These are phyloP conservation scores for Dalechampia spathulata DNA, from an alignment of 441 rosid species.

Conservation along the genomic window DNA sequence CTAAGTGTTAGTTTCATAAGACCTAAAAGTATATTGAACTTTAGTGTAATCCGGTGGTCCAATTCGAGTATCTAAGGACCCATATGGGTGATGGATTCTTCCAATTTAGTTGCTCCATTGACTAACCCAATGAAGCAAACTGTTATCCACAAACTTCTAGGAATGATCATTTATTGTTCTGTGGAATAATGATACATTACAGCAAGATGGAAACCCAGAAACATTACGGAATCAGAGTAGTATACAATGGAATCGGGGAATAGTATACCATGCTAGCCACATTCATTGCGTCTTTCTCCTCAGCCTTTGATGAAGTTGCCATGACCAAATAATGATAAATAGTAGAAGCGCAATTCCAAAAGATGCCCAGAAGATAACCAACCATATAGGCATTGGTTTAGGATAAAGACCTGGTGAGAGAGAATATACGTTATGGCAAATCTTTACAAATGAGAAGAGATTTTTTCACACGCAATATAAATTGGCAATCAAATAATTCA, in stretches of 20 bases:
- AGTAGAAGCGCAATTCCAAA: constrained; percentile 49
- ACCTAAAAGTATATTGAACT: too few species aligned
- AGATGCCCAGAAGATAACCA: constrained; percentile 65
- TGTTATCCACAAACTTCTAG: constrained; percentile 30
- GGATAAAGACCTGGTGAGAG: constrained; percentile 71
- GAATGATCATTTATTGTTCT: constrained; percentile 50
- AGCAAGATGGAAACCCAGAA: constrained; percentile 24
- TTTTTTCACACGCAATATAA: too few species aligned
- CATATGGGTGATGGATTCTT: too few species aligned
- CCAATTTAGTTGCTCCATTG: too few species aligned
- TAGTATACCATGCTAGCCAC: constrained; percentile 15
- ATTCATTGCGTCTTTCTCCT: constrained; percentile 62
- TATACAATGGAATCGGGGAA: constrained; percentile 41
- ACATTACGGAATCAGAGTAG: too few species aligned
- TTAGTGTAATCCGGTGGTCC: too few species aligned
- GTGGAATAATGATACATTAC: constrained; percentile 24
- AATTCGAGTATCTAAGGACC: too few species aligned
- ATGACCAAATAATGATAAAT: constrained; percentile 72
- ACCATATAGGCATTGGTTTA: constrained; percentile 72
- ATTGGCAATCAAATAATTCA: neutral
- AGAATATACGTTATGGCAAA: too few species aligned
- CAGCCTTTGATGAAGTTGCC: constrained; percentile 56
- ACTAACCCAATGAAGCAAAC: constrained; percentile 17
- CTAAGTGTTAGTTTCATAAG: too few species aligned
- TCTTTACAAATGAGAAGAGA: too few species aligned